Conservation (phyloP, 2,329 filamentous ascomycete genomes). For the Ceratocystis papillata region DNA sequence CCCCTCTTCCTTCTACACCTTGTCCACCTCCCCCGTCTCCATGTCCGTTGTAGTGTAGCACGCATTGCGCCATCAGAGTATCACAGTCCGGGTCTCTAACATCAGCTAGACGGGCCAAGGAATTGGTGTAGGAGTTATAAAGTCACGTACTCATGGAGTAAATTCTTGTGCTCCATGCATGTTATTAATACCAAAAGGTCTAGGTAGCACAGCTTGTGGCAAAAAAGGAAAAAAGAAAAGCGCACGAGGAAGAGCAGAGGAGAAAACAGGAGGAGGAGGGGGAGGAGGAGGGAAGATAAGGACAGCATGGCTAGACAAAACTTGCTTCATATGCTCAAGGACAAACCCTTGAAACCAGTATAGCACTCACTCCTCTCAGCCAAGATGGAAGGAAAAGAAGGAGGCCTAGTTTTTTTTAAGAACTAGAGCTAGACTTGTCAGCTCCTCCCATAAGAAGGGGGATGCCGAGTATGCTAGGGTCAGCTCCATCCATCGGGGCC, state of each 20-base stretch:
- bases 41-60: neutral
- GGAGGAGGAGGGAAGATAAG: neutral
- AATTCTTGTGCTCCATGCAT: neutral
- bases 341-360: neutral
- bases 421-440: neutral
- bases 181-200: neutral
- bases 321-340: neutral
- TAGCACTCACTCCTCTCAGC: neutral
- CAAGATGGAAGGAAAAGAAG: neutral
- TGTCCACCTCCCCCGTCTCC: no score
- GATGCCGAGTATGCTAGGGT: neutral
- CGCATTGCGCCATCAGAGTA: neutral
- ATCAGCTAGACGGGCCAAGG: constrained; percentile 8
- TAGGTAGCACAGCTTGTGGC: neutral
- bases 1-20: constrained; percentile 3
- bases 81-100: neutral
- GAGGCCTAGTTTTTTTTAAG: neutral
- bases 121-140: neutral
- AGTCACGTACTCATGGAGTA: neutral
- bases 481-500: neutral
- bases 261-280: neutral
- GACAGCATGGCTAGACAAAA: neutral
- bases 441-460: neutral
- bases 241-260: neutral
- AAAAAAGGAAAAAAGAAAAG: neutral